phyloP scores from a whole-genome alignment of 441 rosid species.

The Syzygium syzygioides region DNA sequence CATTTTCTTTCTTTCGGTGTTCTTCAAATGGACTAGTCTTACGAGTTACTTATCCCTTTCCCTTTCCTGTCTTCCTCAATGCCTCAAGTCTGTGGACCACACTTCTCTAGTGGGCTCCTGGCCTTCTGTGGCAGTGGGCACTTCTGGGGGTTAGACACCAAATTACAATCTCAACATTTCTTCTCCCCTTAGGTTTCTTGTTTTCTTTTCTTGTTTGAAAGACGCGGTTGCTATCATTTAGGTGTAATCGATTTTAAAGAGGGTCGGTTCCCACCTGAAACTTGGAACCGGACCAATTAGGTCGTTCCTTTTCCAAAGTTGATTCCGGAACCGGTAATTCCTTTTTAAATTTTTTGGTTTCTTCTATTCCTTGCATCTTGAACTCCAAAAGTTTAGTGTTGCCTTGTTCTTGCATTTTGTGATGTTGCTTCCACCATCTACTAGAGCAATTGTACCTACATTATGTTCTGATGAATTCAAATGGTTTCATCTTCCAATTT shows the following conservation, averaged over 20 bases:
- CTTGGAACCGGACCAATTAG: neutral
- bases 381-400: neutral
- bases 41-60: too few species aligned
- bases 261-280: fast-evolving
- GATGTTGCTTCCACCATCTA: too few species aligned
- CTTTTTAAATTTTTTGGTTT: neutral
- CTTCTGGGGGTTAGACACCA: neutral
- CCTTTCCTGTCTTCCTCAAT: too few species aligned
- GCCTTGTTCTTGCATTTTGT: too few species aligned
- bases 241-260: neutral
- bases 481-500: too few species aligned
- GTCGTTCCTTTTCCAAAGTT: fast-evolving
- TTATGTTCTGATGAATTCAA: too few species aligned
- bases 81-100: too few species aligned
- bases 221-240: fast-evolving
- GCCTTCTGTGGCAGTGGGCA: neutral
- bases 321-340: fast-evolving
- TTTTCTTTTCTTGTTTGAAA: neutral
- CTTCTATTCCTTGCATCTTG: neutral
- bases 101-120: too few species aligned
- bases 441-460: too few species aligned
- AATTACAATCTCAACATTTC: neutral
- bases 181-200: neutral
- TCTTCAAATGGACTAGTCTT: too few species aligned
- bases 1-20: too few species aligned